Base-by-base conservation (phyloP, 371 early-diverging fungal species). In the Lichtheimia ornata region DNA sequence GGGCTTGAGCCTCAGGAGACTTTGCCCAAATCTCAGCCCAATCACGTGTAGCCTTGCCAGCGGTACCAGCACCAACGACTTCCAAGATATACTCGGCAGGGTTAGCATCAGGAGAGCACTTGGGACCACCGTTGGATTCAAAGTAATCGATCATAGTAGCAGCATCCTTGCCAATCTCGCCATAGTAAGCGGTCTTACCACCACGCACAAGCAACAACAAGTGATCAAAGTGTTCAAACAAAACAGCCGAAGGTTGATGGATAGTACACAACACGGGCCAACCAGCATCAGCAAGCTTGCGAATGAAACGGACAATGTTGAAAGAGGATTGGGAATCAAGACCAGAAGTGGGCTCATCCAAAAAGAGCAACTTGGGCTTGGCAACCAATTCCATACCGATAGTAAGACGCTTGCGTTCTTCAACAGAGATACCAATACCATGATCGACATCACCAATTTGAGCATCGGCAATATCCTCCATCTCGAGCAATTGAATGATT, bases 261-360 rank as follows among this genome's bases (percentile, higher is more conserved):
- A 85, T 86, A 13, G 88, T 86, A 63, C 82, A 83, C 30, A 87
- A 66, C 14, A 88, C 74, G 22, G 86, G 82, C 72, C 82, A 82
- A 18, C 89, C 86, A 24, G 72, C 73, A 27, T 69, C 76, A 14
- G 88, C 83, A 25, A 91, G 71, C 5, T 85, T 82, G 58, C 84
- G 85, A 56, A 91, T 71, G 62, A 90, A 74, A 12, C 82, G 78
- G 12, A 91, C 71, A 53, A 92, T 86, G 67, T 86, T 88, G 70
- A 83, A 82, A 18, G 88, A 86, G n/a, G 88, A 87, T 61, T 83
- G 82, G 6, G 84, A 79, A 59, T 84, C 90, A 7, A 84, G 78
- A 58, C 92, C 83, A 28, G 87, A 86, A 11, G 93, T 93, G 12
- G 93, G 92, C 67, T 94, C 94, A 72, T 94, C 94, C 59, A 94